Conservation (phyloP, 2,329 filamentous ascomycete species). For the Arthrobotrys conoides region DNA sequence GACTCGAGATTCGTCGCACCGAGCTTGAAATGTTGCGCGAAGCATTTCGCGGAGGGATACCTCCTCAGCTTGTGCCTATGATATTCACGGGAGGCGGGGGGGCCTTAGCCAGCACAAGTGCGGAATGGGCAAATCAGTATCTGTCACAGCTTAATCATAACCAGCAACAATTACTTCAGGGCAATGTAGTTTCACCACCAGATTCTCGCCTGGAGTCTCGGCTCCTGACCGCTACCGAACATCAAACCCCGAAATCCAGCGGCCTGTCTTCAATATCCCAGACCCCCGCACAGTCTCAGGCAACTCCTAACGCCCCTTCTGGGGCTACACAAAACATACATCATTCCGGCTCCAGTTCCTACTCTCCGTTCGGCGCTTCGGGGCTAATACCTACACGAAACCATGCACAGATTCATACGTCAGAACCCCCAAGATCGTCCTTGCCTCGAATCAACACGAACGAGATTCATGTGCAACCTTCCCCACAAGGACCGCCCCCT, state of each 20-base stretch:
- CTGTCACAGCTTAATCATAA: conserved; percentile 69
- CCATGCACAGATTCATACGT: conserved; percentile 53
- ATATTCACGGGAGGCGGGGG: conserved; percentile 71
- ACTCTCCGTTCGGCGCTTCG: conserved; percentile 66
- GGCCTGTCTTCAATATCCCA: conserved; percentile 67
- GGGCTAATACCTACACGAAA: conserved; percentile 65
- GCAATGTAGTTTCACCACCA: conserved; percentile 52
- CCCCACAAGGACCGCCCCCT: conserved; percentile 65
- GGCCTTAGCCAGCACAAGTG: conserved; percentile 69
- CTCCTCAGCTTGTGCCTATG: conserved; percentile 71
- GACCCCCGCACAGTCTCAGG: conserved; percentile 66
- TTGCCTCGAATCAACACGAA: conserved; percentile 71
- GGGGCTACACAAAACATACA: conserved; percentile 57
- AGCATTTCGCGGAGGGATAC: conserved; percentile 71
- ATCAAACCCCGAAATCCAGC: conserved; percentile 59
- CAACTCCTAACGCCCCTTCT: conserved; percentile 61
- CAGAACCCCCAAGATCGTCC: conserved; percentile 68
- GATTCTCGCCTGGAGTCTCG: conserved; percentile 53
- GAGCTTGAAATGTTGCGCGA: conserved; percentile 72
- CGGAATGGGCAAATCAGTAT: conserved; percentile 71
- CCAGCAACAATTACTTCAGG: conserved; percentile 67
- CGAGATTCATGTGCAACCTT: conserved; percentile 70
- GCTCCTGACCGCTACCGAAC: conserved; percentile 61
- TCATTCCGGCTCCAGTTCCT: conserved; percentile 64
- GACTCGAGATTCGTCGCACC: conserved; percentile 71